These are phyloP conservation scores for Phanerochaete sordida DNA, from an alignment of 768 basidiomycete species.

Conservation along the genomic window DNA sequence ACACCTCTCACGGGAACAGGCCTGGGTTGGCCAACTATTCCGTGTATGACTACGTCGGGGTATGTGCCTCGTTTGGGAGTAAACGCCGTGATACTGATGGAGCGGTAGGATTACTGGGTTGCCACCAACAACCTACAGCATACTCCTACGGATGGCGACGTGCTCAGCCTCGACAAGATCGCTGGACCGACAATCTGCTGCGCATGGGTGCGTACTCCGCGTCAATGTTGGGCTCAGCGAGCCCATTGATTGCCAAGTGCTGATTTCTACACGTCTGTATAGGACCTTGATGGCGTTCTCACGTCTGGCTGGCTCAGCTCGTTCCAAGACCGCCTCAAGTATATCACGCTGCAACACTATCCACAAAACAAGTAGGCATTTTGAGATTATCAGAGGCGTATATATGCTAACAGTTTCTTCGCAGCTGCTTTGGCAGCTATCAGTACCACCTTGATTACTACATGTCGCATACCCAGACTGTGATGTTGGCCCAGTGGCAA, in stretches of 20 bases:
- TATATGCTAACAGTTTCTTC: not conserved
- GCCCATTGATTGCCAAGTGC: not conserved
- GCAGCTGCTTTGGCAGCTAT: slow-evolving; percentile 26
- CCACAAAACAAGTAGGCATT: slow-evolving; percentile 39
- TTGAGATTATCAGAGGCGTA: not conserved
- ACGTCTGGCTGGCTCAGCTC: slow-evolving; percentile 37
- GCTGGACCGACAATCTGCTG: slow-evolving; percentile 53
- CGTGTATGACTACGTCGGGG: slow-evolving; percentile 41
- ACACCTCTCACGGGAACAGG: slow-evolving; percentile 38
- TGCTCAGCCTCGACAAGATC: slow-evolving; percentile 35
- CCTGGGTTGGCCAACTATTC: slow-evolving; percentile 45
- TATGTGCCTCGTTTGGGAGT: slow-evolving; percentile 25
- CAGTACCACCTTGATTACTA: slow-evolving; percentile 40
- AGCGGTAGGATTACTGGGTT: slow-evolving; percentile 37
- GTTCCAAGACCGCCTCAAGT: slow-evolving; percentile 40
- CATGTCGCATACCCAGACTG: slow-evolving; percentile 42
- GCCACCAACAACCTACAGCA: slow-evolving; percentile 33
- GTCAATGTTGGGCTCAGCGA: not conserved
- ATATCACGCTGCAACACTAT: slow-evolving; percentile 51
- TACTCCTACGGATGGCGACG: slow-evolving; percentile 34
- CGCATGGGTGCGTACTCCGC: slow-evolving; percentile 36
- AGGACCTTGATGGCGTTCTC: slow-evolving; percentile 43
- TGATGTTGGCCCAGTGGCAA: slow-evolving; percentile 43
- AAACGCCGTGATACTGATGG: not conserved
- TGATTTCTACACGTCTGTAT: not conserved